Evolutionary conservation across 768 basidiomycete genomes (phyloP).

Genomic region (Arthromyces matolae): DNA sequence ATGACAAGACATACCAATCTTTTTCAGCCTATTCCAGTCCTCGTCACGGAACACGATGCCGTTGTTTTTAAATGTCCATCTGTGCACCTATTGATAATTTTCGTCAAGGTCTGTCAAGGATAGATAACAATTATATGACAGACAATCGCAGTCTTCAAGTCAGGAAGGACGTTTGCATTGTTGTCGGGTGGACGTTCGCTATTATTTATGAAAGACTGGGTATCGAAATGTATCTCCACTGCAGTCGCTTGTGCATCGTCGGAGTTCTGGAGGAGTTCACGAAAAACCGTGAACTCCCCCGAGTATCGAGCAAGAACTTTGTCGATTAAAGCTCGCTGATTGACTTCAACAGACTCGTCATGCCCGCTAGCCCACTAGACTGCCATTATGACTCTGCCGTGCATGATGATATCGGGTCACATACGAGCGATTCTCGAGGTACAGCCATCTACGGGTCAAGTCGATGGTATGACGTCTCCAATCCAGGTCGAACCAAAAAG

Average conservation of each 20-base stretch:
- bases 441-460: conserved; percentile 13
- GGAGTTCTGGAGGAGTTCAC: conserved; percentile 94
- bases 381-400: neutral
- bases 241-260: conserved; percentile 80
- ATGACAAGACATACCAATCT: conserved; percentile 57
- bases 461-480: no score
- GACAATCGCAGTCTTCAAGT: conserved; percentile 62
- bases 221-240: conserved; percentile 81
- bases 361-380: conserved; percentile 54
- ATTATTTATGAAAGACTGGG: conserved; percentile 42
- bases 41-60: conserved; percentile 78
- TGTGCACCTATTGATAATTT: conserved; percentile 49
- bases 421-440: conserved; percentile 26
- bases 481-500: no score
- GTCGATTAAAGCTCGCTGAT: conserved; percentile 95
- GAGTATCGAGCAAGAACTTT: conserved; percentile 95
- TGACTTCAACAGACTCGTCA: conserved; percentile 85
- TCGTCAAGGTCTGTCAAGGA: neutral
- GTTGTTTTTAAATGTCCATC: conserved; percentile 88
- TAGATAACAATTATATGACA: conserved; percentile 16
- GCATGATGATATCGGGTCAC: neutral
- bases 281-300: conserved; percentile 81
- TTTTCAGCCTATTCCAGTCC: conserved; percentile 88
- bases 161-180: conserved; percentile 38
- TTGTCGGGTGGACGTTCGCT: conserved; percentile 16